phyloP scores from a whole-genome alignment of 495 filamentous ascomycete genomes.

The Penicillium atrosanguineum region DNA sequence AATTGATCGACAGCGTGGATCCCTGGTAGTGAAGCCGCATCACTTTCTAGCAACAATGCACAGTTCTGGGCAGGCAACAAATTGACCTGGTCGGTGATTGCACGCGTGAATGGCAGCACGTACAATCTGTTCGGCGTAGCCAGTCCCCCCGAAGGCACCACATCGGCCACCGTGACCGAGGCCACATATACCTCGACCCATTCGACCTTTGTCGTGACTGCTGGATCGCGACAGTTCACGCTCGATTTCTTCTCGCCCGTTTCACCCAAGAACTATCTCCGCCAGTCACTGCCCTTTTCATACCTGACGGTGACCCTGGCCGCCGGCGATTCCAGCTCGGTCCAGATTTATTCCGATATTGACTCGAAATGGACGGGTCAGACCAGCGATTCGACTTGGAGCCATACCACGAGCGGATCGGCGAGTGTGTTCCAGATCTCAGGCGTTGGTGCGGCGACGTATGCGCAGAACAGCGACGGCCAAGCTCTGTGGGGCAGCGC shows the following conservation, averaged over 20 bases:
- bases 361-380: conserved; percentile 45
- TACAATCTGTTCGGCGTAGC: conserved; percentile 47
- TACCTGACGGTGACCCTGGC: conserved; percentile 68
- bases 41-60: conserved; percentile 31
- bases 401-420: conserved; percentile 22
- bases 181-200: conserved; percentile 42
- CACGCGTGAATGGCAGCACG: conserved; percentile 37
- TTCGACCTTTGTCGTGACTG: conserved; percentile 35
- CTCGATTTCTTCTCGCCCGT: conserved; percentile 74
- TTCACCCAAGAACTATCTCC: conserved; percentile 71
- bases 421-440: conserved; percentile 30
- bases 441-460: conserved; percentile 22
- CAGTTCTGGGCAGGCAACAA: conserved; percentile 47
- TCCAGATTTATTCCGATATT: conserved; percentile 46
- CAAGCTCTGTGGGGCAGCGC: conserved; percentile 43
- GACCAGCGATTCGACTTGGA: conserved; percentile 22
- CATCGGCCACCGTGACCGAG: conserved; percentile 29
- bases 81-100: conserved; percentile 43
- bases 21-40: conserved; percentile 32
- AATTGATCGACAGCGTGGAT: conserved; percentile 39
- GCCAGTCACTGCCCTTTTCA: conserved; percentile 74
- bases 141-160: conserved; percentile 14
- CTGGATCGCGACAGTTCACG: conserved; percentile 30
- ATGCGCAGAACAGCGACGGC: conserved; percentile 27
- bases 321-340: conserved; percentile 16